Conservation (phyloP, 495 filamentous ascomycete species). For the Penicillium cataractarum region DNA sequence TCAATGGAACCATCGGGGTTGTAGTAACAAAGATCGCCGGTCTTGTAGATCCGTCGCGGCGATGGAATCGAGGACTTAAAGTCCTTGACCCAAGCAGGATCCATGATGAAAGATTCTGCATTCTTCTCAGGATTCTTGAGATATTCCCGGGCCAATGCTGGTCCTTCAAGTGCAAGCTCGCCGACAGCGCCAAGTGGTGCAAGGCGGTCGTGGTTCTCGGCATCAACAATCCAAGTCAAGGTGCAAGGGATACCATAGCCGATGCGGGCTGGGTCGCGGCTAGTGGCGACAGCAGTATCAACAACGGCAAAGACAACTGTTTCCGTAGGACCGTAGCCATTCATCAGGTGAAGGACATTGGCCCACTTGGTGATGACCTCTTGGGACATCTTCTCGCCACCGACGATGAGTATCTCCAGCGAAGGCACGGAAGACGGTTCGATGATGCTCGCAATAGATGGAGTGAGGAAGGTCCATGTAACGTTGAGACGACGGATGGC, state of each 20-base stretch:
- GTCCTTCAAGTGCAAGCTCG: slow-evolving; percentile 56
- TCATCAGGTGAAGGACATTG: slow-evolving; percentile 50
- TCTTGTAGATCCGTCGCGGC: slow-evolving; percentile 47
- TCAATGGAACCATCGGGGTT: slow-evolving; percentile 55
- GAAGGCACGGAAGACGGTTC: slow-evolving; percentile 50
- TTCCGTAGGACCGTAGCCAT: slow-evolving; percentile 65
- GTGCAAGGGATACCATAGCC: slow-evolving; percentile 50
- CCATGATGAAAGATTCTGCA: slow-evolving; percentile 47
- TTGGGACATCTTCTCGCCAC: slow-evolving; percentile 52
- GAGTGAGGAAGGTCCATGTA: slow-evolving; percentile 56
- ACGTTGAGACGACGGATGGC: slow-evolving; percentile 54
- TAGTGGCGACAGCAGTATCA: slow-evolving; percentile 37
- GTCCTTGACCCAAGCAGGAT: slow-evolving; percentile 39
- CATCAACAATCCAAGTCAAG: slow-evolving; percentile 59
- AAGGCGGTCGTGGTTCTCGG: slow-evolving; percentile 50
- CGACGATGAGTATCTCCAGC: slow-evolving; percentile 46
- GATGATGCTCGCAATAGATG: slow-evolving; percentile 54
- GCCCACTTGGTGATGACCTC: slow-evolving; percentile 60
- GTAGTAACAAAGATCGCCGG: slow-evolving; percentile 58
- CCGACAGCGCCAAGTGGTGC: slow-evolving; percentile 57
- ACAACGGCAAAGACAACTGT: slow-evolving; percentile 44
- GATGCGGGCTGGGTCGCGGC: slow-evolving; percentile 48
- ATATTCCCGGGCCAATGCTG: slow-evolving; percentile 55
- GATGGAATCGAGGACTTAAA: slow-evolving; percentile 27
- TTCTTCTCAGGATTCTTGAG: slow-evolving; percentile 57